Evolutionary conservation across 345 rosid genomes (phyloP).

Genomic region (Nephelium lappaceum): DNA sequence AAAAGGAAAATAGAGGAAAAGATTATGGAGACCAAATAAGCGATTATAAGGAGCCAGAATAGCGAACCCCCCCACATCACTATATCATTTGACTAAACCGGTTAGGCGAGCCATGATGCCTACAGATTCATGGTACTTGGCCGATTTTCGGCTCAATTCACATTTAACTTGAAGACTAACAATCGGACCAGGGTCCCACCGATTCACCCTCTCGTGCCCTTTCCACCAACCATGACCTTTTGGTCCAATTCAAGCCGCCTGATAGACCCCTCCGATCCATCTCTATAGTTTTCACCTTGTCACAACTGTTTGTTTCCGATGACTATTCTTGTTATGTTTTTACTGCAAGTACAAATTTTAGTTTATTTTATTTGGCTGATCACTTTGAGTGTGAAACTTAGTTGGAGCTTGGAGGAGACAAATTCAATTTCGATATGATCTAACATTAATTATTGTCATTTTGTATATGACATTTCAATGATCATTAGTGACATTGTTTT

Average conservation of each 20-base stretch:
- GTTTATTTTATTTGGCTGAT: neutral
- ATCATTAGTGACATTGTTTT: neutral
- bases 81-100: constrained; percentile 19
- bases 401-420: neutral
- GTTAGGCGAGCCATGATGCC: constrained; percentile 41
- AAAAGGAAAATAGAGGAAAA: neutral
- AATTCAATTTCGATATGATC: constrained; percentile 9
- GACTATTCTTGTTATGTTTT: too few relatives aligned
- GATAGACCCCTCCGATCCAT: neutral
- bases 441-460: neutral
- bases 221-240: constrained; percentile 20
- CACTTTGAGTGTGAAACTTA: neutral
- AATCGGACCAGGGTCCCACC: constrained; percentile 15
- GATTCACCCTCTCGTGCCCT: neutral
- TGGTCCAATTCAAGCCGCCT: constrained; percentile 29
- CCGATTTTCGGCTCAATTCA: constrained; percentile 17
- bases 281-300: too few relatives aligned
- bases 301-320: neutral
- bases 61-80: neutral
- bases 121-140: constrained; percentile 48
- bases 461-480: neutral
- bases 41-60: neutral
- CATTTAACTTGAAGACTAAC: constrained; percentile 1
- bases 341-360: too few relatives aligned
- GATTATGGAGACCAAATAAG: neutral